Percentiles rank a stretch among this genome's conserved stretches.
Conservation (phyloP, 805 yeast genomes). For the Yamadazyma takamatsuzukensis region DNA sequence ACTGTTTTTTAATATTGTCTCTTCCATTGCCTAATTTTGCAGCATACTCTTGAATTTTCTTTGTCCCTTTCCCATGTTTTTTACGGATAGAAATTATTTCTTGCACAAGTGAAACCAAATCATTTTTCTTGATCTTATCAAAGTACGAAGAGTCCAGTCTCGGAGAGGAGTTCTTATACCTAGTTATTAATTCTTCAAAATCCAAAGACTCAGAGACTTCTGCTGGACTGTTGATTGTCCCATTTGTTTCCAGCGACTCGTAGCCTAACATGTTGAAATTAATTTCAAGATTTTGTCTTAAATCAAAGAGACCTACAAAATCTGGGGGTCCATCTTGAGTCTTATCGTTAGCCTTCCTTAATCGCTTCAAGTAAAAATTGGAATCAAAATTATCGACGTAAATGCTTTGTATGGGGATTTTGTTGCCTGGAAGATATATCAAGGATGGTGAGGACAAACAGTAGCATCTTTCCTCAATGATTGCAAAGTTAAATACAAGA, state of each 20-base stretch:
- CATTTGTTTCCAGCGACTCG: not conserved
- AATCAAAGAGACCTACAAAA: conserved; percentile 7
- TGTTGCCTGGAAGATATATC: conserved; percentile 8
- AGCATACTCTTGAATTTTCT: conserved; percentile 27
- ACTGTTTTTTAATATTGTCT: conserved; percentile 1
- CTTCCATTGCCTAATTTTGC: conserved; percentile 22
- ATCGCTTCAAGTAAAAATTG: too few relatives aligned
- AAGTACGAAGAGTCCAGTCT: conserved; percentile 5
- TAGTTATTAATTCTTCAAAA: conserved; percentile 1
- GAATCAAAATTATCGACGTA: too few relatives aligned
- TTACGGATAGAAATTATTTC: conserved; percentile 1
- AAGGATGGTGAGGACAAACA: conserved; percentile 17
- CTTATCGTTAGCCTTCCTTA: too few relatives aligned
- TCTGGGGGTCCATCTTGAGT: too few relatives aligned
- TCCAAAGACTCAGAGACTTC: conserved; percentile 1
- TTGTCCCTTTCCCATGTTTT: conserved; percentile 1
- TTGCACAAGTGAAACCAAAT: conserved; percentile 6
- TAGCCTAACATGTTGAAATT: conserved; percentile 7
- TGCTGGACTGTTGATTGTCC: not conserved
- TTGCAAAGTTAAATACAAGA: conserved; percentile 31
- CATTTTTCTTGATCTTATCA: conserved; percentile 2
- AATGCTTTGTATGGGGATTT: conserved; percentile 9
- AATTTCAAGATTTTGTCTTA: conserved; percentile 8
- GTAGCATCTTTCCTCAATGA: conserved; percentile 22
- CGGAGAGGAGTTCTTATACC: not conserved